Base-by-base conservation (phyloP, 75 land plant species). In the Pinus taeda region DNA sequence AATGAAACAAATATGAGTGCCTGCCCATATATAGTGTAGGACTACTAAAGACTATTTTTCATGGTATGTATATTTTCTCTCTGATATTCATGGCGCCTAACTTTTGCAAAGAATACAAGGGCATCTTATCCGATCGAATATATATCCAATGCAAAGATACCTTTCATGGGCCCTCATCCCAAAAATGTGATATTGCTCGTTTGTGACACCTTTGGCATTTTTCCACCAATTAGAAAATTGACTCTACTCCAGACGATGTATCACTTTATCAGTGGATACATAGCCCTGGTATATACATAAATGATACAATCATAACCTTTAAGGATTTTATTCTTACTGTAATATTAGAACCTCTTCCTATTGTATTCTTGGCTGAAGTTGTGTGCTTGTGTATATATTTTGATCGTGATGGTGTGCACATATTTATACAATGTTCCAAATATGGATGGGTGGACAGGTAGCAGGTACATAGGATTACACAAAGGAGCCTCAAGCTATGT, bases 261-360 rank as follows among this genome's bases (percentile, higher is more conserved):
- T 80, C 99, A 96, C 76, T 96, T 96, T 90, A 96, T 96, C 90
- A 96, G 98, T 74, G 99, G 99, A 63, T 96, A 96, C 86, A 96
- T 95, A 69, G 99, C 99, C 24, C 78, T 94, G 91, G 99, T 95
- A 85, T 24, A n/a, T 66, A 20, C 22, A n/a, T 20, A 21, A 1
- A 9, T 13, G 33, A 58, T 18, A 14, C 20, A 71, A 3, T 5
- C 17, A 17, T 11, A 14, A 14, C 9, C 24, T n/a, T 12, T 14
- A 71, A 20, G 30, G 17, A 2, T 75, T 17, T 37, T 30, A 4
- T 30, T 26, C 5, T 21, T 20, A 4, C 13, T 20, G n/a, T 57
- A 12, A 37, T 3, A 26, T 49, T 3, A 4, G 42, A 39, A 5
- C 33, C 33, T 33, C 1, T 33, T 33, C 33, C 1, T 33, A 33